Conservation (phyloP, 257 asterid species). For the Solanum paucissectum region DNA sequence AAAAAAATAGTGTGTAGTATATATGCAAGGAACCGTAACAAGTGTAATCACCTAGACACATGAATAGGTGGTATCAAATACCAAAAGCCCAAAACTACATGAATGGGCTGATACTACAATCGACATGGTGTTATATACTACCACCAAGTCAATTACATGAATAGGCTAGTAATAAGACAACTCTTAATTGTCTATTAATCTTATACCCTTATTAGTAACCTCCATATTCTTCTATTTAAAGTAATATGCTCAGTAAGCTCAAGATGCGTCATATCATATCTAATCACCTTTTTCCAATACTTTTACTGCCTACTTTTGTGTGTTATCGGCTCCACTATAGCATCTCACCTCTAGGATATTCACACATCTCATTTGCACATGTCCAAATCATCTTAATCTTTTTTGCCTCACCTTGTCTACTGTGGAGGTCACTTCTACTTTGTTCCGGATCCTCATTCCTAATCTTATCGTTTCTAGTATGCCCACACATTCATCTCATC, state of each 20-base stretch:
- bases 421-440: not conserved
- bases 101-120: not conserved
- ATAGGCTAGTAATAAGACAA: not conserved
- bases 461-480: not conserved
- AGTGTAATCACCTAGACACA: not conserved
- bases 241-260: too few species aligned
- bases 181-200: not conserved
- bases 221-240: fast-evolving
- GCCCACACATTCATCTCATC: not conserved
- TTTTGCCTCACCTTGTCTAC: too few species aligned
- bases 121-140: too few species aligned
- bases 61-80: not conserved
- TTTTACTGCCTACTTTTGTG: not conserved
- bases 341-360: not conserved
- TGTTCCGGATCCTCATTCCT: not conserved
- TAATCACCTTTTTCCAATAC: too few species aligned
- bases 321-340: not conserved
- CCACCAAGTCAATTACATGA: too few species aligned
- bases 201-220: not conserved
- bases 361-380: not conserved
- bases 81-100: not conserved
- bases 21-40: too few species aligned
- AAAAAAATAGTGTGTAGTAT: too few species aligned
- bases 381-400: not conserved
- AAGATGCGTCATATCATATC: not conserved